Base-by-base conservation (phyloP, 306 rosid species). In the Dalbergia cochinchinensis region DNA sequence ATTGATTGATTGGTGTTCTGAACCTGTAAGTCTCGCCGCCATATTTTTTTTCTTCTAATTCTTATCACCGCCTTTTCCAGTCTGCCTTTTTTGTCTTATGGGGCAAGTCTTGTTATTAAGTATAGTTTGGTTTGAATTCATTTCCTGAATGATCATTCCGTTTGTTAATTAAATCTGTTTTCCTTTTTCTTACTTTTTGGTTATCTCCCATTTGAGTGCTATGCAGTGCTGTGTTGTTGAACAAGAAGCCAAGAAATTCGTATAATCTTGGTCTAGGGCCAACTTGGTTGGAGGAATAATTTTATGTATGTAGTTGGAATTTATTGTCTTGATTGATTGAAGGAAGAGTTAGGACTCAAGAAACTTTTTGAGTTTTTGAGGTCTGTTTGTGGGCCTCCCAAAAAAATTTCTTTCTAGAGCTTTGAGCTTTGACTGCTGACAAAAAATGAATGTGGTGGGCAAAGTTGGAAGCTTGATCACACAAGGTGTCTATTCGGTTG, bases 401-500 rank as follows among this genome's bases (percentile, higher is more conserved):
- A 65, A 63, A 76, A 14, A 11, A 26, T 26, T 26, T 2, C 14
- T 42, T 22, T 88, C 78, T 63, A 73, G 81, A 77, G 53, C 83
- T 73, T 78, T 16, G 20, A 37, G 31, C 57, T 74, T 62, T 74
- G 64, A 79, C 22, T 48, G 69, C 71, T 82, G 80, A 79, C 73
- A 78, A 54, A 54, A 50, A 15, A 54, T 54, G 84, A 68, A 91
- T 88, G 94, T 92, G 78, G 97, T 95, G 51, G 99, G 95, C n/a
- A 95, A 35, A 88, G 94, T 95, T 88, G 94, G 98, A 65, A 95
- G 92, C 85, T 73, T 92, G 83, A 95, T 91, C 68, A 71, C 89
- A 7, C 86, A 85, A 83, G 92, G 94, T 45, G 94, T 90, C 69
- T 90, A 90, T 64, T 84, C 96, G 14, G 97, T 94, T 81, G 97